These are phyloP conservation scores for Lycium barbarum DNA, from an alignment of 257 asterid genomes.

Conservation along the genomic window DNA sequence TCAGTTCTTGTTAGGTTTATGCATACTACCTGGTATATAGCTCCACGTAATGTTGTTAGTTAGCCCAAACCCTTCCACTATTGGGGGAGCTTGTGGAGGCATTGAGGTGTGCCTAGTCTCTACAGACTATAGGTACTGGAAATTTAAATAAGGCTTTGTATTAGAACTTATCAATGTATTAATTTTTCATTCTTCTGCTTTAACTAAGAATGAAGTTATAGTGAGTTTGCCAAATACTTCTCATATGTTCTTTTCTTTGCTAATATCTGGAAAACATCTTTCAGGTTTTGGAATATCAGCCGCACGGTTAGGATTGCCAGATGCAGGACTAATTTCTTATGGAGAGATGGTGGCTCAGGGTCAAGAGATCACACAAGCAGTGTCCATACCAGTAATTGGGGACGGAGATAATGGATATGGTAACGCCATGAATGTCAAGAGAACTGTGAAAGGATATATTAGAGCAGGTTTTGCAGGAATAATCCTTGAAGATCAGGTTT, in stretches of 20 bases:
- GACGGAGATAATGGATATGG: conserved; percentile 98
- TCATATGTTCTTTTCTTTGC: conserved; percentile 30
- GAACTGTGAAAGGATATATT: conserved; percentile 87
- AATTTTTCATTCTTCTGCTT: not conserved
- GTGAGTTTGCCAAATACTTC: conserved; percentile 35
- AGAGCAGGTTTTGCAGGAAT: conserved; percentile 93
- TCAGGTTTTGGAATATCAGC: conserved; percentile 99
- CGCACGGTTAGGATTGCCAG: conserved; percentile 85
- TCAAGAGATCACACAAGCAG: conserved; percentile 74
- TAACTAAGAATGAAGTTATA: not conserved
- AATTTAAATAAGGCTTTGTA: not conserved
- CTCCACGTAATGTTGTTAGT: not conserved
- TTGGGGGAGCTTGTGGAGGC: not conserved
- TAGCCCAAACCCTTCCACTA: not conserved
- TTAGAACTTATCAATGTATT: not conserved
- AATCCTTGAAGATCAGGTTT: conserved; percentile 96
- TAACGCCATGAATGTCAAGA: conserved; percentile 93
- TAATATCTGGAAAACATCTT: conserved; percentile 22
- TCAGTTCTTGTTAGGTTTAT: conserved; percentile 17
- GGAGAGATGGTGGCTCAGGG: conserved; percentile 98
- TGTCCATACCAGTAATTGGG: conserved; percentile 86
- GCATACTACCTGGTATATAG: not conserved
- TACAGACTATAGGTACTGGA: not conserved
- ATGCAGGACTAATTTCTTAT: conserved; percentile 85
- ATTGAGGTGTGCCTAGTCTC: not conserved